Evolutionary conservation across 2,329 filamentous ascomycete genomes (phyloP).

Genomic region (Metarhizium brunneum): DNA sequence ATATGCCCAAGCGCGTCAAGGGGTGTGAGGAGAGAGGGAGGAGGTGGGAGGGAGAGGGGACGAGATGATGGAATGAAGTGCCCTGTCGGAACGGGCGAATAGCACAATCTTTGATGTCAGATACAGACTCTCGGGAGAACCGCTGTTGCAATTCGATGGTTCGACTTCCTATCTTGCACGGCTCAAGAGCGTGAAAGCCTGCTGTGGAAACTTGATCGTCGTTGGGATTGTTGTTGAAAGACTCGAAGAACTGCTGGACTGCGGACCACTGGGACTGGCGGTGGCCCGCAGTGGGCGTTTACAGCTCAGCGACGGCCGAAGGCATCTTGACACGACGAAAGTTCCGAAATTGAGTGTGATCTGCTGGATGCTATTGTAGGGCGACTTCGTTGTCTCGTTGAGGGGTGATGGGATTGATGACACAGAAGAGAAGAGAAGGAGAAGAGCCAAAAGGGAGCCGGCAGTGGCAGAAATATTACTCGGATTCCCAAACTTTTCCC

Average conservation of each 20-base stretch:
- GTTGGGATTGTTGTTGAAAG: conserved; percentile 37
- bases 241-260: conserved; percentile 83
- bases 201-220: conserved; percentile 58
- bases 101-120: conserved; percentile 23
- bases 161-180: background rate
- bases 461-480: conserved; percentile 9
- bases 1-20: background rate
- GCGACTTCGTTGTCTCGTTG: conserved; percentile 59
- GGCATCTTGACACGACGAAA: conserved; percentile 64
- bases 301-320: conserved; percentile 82
- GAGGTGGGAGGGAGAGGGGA: conserved; percentile 1
- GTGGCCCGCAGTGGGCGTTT: conserved; percentile 72
- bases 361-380: conserved; percentile 20
- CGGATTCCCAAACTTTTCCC: conserved; percentile 11
- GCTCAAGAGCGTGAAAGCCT: conserved; percentile 36
- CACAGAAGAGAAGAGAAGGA: conserved; percentile 19
- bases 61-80: conserved; percentile 9
- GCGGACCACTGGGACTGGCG: conserved; percentile 45
- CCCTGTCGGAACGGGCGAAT: conserved; percentile 20
- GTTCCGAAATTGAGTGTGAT: conserved; percentile 37
- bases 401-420: conserved; percentile 20
- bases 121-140: conserved; percentile 29
- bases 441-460: conserved; percentile 9
- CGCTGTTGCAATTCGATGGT: conserved; percentile 7
- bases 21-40: background rate